Conservation (phyloP, 768 basidiomycete genomes). For the Auricularia cornea region DNA sequence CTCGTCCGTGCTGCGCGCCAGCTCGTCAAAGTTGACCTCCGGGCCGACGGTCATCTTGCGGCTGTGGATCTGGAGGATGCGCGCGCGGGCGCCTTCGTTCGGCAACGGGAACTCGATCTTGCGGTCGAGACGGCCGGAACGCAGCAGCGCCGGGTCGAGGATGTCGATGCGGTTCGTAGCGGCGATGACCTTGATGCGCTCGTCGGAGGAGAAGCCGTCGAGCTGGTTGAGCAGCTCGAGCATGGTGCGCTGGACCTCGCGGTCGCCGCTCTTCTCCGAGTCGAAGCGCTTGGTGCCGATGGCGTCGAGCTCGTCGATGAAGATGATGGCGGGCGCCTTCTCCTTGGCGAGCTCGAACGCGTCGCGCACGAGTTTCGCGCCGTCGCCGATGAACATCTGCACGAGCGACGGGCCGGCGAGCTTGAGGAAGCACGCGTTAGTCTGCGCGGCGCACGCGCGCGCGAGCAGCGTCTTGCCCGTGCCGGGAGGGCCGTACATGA, state of each 20-base stretch:
- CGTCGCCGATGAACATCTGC: conserved; percentile 99
- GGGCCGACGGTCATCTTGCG: conserved; percentile 85
- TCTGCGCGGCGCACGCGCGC: conserved; percentile 95
- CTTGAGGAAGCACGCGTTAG: conserved; percentile 96
- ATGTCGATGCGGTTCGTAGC: conserved; percentile 99
- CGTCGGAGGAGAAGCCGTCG: conserved; percentile 95
- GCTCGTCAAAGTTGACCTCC: conserved; percentile 94
- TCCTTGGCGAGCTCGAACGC: conserved; percentile 97
- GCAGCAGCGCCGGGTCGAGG: conserved; percentile 94
- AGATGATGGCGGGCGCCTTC: conserved; percentile 98
- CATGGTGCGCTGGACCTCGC: conserved; percentile 99
- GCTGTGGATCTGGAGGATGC: conserved; percentile 93
- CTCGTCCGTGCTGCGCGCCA: conserved; percentile 94
- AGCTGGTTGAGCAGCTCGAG: conserved; percentile 95
- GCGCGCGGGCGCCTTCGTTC: conserved; percentile 91
- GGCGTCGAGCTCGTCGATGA: conserved; percentile 98
- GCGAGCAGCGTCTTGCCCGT: conserved; percentile 98
- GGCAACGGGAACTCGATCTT: conserved; percentile 99
- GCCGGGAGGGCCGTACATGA: conserved; percentile 99
- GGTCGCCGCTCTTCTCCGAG: conserved; percentile 96
- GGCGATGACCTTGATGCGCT: conserved; percentile 98
- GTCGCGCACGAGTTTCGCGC: conserved; percentile 96
- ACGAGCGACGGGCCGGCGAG: conserved; percentile 96
- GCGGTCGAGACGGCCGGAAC: conserved; percentile 93
- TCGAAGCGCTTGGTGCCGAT: conserved; percentile 99